phyloP scores from a whole-genome alignment of 306 rosid genomes.

The Hylodesmum podocarpum region DNA sequence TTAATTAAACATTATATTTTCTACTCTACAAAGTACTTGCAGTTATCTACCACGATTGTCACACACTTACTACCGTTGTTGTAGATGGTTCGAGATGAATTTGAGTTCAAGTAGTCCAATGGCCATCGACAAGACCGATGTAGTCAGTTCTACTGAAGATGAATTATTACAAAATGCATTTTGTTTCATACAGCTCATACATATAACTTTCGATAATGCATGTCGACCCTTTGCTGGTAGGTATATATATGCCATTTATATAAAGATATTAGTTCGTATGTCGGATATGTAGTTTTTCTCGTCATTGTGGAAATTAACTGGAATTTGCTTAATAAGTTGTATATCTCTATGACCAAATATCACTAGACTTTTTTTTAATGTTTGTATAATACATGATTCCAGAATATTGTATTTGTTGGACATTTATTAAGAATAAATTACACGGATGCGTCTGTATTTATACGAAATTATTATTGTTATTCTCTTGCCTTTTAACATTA shows the following conservation, averaged over 20 bases:
- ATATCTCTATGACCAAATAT: background rate
- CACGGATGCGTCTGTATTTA: no score
- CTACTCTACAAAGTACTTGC: no score
- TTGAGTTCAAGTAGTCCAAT: background rate
- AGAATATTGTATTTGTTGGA: no score
- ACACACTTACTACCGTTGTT: no score
- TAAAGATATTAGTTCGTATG: slow-evolving; percentile 7
- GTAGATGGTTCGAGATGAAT: background rate
- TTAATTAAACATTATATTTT: no score
- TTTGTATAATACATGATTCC: background rate
- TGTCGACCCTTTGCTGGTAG: background rate
- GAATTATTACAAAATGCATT: background rate
- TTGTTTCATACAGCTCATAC: background rate
- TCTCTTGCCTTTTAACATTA: no score
- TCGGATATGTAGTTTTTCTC: background rate
- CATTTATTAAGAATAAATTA: no score
- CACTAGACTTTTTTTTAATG: background rate
- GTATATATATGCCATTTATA: background rate
- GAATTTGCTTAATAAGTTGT: background rate
- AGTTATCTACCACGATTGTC: no score
- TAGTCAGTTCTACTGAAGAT: no score
- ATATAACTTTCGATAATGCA: background rate
- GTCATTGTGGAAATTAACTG: background rate
- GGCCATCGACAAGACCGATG: background rate
- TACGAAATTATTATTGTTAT: no score